Evolutionary conservation across 208 protist species (phyloP).

Genomic region (Acanthamoeba lenticulata): DNA sequence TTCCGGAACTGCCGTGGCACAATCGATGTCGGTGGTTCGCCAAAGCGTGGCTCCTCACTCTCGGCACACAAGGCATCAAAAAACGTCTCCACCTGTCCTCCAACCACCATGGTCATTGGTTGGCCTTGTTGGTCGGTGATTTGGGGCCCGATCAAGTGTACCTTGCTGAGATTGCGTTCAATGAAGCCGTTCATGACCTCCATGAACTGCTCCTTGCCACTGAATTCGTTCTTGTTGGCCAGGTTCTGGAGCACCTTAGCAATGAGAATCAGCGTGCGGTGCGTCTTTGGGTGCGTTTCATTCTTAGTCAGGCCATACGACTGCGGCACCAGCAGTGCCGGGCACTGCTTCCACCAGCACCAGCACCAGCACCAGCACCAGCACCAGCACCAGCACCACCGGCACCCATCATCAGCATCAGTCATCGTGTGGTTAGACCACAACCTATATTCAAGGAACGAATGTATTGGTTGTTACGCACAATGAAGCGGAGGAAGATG

Average conservation of each 20-base stretch:
- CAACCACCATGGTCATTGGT: too few species aligned
- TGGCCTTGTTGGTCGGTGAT: too few species aligned
- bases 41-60: neutral
- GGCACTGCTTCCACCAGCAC: neutral
- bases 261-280: conserved; percentile 73
- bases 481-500: conserved; percentile 64
- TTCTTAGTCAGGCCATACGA: neutral
- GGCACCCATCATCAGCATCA: too few species aligned
- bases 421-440: too few species aligned
- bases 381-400: too few species aligned
- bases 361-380: too few species aligned
- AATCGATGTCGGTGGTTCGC: conserved; percentile 40
- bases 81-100: neutral
- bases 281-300: neutral
- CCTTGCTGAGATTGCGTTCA: conserved; percentile 56
- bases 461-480: neutral
- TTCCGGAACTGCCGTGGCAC: conserved; percentile 35
- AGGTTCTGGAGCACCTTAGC: conserved; percentile 82
- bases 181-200: conserved; percentile 79
- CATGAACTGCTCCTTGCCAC: conserved; percentile 80
- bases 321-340: neutral
- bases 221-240: conserved; percentile 77
- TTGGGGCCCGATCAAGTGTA: neutral
- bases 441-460: too few species aligned
- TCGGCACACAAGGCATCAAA: neutral